These are phyloP conservation scores for Russula emetica DNA, from an alignment of 768 basidiomycete genomes.

Conservation along the genomic window DNA sequence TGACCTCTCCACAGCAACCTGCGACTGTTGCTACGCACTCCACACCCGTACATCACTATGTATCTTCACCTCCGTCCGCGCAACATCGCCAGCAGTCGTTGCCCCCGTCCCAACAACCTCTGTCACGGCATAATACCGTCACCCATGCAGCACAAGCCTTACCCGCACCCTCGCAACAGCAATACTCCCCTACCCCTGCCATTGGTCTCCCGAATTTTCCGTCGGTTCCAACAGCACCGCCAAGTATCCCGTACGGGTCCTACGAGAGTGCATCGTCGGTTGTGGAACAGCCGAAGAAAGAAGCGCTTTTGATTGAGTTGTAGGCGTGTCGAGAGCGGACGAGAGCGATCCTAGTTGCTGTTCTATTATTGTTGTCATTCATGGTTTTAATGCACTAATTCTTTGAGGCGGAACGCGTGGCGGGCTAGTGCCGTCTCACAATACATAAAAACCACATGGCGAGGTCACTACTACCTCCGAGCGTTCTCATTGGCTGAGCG, in stretches of 20 bases:
- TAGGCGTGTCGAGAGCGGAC: constrained; percentile 2
- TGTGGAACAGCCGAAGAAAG: constrained; percentile 28
- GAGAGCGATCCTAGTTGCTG: not conserved
- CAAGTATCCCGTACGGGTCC: constrained; percentile 16
- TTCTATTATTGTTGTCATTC: constrained; percentile 11
- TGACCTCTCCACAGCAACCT: constrained; percentile 1
- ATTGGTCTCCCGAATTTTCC: constrained; percentile 26
- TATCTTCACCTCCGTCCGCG: constrained; percentile 18
- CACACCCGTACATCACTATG: constrained; percentile 28
- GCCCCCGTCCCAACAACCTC: constrained; percentile 1
- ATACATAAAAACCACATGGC: not conserved
- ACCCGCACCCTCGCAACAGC: constrained; percentile 21
- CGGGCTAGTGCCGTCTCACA: no score
- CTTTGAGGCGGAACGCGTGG: not conserved
- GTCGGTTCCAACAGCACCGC: constrained; percentile 26
- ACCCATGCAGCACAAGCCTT: constrained; percentile 21
- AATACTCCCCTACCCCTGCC: constrained; percentile 17
- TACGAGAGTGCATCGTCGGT: constrained; percentile 17
- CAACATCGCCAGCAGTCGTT: constrained; percentile 14
- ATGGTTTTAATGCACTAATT: constrained; percentile 1
- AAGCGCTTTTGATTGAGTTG: constrained; percentile 28
- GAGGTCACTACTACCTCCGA: not conserved
- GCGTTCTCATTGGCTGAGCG: not conserved
- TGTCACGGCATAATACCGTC: constrained; percentile 26
- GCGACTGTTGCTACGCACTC: constrained; percentile 9